Conservation (phyloP, 768 basidiomycete species). For the Pilatotrama ljubarskyi region DNA sequence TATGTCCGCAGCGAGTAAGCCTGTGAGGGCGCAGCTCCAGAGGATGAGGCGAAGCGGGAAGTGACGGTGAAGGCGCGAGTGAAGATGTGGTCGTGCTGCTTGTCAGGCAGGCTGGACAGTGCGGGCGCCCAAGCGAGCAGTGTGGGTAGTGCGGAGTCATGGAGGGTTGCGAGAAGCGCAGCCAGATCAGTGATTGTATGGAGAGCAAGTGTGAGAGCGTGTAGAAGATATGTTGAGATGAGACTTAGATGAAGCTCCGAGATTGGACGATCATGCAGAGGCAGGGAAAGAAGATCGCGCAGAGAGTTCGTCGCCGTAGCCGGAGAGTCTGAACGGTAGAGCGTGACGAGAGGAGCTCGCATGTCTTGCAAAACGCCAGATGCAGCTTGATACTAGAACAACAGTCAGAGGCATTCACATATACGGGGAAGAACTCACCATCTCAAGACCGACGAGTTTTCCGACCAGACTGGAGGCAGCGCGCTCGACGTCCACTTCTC, state of each 20-base stretch:
- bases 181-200: conserved; percentile 24
- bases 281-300: conserved; percentile 44
- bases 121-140: conserved; percentile 56
- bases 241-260: conserved; percentile 47
- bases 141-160: conserved; percentile 31
- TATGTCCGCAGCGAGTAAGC: conserved; percentile 43
- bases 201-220: conserved; percentile 48
- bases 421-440: conserved; percentile 51
- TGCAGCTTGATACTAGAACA: conserved; percentile 53
- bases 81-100: conserved; percentile 57
- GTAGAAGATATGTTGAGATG: conserved; percentile 58
- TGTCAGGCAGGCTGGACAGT: conserved; percentile 44
- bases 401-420: neutral
- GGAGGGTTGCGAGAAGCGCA: conserved; percentile 36
- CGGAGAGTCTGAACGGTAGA: conserved; percentile 23
- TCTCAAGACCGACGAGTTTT: conserved; percentile 65
- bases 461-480: conserved; percentile 68
- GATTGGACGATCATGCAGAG: conserved; percentile 36
- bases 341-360: conserved; percentile 42
- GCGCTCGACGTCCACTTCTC: conserved; percentile 67
- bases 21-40: conserved; percentile 21
- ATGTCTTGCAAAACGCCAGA: conserved; percentile 46
- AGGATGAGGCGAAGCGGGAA: conserved; percentile 39
- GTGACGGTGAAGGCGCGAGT: conserved; percentile 60
- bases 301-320: neutral